These are phyloP conservation scores for Colletotrichum magnum DNA, from an alignment of 2,329 filamentous ascomycete genomes.

Conservation along the genomic window DNA sequence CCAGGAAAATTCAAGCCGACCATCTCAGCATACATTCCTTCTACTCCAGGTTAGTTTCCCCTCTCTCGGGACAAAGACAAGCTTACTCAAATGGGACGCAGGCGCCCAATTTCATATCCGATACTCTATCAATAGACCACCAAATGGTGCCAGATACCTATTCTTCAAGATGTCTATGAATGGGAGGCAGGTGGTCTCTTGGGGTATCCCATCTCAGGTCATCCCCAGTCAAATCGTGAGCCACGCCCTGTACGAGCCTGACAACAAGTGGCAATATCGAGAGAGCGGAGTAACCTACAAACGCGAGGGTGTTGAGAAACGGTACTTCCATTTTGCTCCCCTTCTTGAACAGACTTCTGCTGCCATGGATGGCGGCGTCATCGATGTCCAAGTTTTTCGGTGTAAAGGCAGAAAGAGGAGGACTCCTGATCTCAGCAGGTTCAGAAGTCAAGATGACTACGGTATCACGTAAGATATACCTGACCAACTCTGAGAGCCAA, in stretches of 20 bases:
- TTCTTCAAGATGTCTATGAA: constrained; percentile 72
- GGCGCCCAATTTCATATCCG: constrained; percentile 67
- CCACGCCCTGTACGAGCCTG: constrained; percentile 64
- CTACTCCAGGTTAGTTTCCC: constrained; percentile 60
- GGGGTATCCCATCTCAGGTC: constrained; percentile 61
- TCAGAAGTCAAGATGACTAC: constrained; percentile 63
- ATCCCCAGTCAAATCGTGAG: constrained; percentile 56
- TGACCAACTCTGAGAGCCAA: background rate
- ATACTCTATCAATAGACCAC: constrained; percentile 58
- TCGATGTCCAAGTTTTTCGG: constrained; percentile 68
- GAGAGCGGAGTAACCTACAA: constrained; percentile 52
- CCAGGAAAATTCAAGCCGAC: constrained; percentile 55
- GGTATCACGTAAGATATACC: constrained; percentile 65
- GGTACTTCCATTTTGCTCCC: constrained; percentile 65
- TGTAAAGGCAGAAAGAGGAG: constrained; percentile 62
- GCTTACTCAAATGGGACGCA: constrained; percentile 43
- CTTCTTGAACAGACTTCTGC: constrained; percentile 53
- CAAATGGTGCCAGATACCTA: constrained; percentile 55
- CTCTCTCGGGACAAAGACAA: background rate
- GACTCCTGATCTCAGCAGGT: constrained; percentile 58
- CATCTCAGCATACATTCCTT: constrained; percentile 71
- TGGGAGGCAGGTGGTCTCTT: constrained; percentile 65
- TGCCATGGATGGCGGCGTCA: constrained; percentile 68
- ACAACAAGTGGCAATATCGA: constrained; percentile 56
- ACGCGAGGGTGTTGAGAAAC: constrained; percentile 60